Base-by-base conservation (phyloP, 768 basidiomycete species). In the Imleria badia region DNA sequence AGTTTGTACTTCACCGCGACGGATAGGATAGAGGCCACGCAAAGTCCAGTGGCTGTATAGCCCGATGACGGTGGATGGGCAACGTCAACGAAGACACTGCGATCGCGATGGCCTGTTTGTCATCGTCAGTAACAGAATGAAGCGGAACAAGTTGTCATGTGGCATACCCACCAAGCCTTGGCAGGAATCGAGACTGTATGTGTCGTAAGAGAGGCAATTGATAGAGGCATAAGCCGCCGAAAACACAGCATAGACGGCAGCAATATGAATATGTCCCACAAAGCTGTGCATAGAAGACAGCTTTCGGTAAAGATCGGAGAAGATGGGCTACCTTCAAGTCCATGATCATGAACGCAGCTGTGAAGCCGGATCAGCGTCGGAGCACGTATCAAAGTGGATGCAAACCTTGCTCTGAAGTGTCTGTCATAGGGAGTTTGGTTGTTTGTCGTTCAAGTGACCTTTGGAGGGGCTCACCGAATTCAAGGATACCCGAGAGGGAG, bases 151-250 rank as follows among this genome's bases (percentile, higher is more conserved):
- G 26, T 26, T 6, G 26, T 26, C 26, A 3, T 30, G 20, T 1
- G 19, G 13, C 51, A 23, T 53, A 38, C 51, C 9, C 39, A 31
- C 52, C 30, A 41, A 14, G 52, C 51, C 26, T 54, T 31, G n/a
- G 19, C 52, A 31, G 31, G 39, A 6, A 53, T 53, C 23, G 51
- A 54, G 40, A 34, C 38, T 52, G 39, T 38, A 53, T 19, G 31
- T 40, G 2, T 53, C 31, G 11, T 53, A 53, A 9, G 31, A 41
- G 23, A 34, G 22, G 17, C n/a, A 40, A 22, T 53, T 34, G 31
- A 33, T 34, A 26, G 50, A 33, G 15, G 50, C 38, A 53, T 53
- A 52, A 9, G 38, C 50, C 5, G 51, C 26, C 22, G 52, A 26
- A 39, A 54, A 53, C 19, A 41, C 38, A 9, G 29, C n/a, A 19